Evolutionary conservation across 495 filamentous ascomycete species (phyloP).

Genomic region (Neurospora cerealis): DNA sequence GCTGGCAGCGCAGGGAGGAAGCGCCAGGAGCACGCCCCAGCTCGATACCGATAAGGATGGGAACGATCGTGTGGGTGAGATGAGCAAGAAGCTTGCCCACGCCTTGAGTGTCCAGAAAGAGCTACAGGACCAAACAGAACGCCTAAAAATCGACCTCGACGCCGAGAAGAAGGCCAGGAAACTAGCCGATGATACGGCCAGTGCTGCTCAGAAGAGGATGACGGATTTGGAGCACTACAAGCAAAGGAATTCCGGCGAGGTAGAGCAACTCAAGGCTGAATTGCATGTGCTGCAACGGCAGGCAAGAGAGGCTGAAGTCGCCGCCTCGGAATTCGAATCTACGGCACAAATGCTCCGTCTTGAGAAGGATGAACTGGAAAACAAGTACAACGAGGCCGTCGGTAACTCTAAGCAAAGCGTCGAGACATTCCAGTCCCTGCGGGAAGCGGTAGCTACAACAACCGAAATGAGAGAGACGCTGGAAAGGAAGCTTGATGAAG

Average conservation of each 20-base stretch:
- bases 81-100: constrained; percentile 70
- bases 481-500: constrained; percentile 77
- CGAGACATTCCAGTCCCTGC: constrained; percentile 62
- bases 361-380: constrained; percentile 72
- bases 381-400: constrained; percentile 57
- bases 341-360: constrained; percentile 61
- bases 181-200: constrained; percentile 79
- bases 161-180: constrained; percentile 71
- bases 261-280: constrained; percentile 76
- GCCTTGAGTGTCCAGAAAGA: constrained; percentile 71
- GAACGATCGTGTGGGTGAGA: constrained; percentile 63
- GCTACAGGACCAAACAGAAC: constrained; percentile 58
- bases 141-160: constrained; percentile 57
- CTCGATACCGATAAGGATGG: constrained; percentile 53
- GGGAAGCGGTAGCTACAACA: constrained; percentile 70
- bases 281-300: constrained; percentile 66
- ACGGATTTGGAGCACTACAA: constrained; percentile 72
- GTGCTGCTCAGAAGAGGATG: constrained; percentile 72
- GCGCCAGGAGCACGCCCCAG: constrained; percentile 59
- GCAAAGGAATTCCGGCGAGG: constrained; percentile 68
- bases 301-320: constrained; percentile 67
- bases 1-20: constrained; percentile 70
- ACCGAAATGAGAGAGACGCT: constrained; percentile 62
- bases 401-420: constrained; percentile 59
- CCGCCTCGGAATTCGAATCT: constrained; percentile 64